Evolutionary conservation across 768 basidiomycete genomes (phyloP).

Genomic region (Pleurotus platypus): DNA sequence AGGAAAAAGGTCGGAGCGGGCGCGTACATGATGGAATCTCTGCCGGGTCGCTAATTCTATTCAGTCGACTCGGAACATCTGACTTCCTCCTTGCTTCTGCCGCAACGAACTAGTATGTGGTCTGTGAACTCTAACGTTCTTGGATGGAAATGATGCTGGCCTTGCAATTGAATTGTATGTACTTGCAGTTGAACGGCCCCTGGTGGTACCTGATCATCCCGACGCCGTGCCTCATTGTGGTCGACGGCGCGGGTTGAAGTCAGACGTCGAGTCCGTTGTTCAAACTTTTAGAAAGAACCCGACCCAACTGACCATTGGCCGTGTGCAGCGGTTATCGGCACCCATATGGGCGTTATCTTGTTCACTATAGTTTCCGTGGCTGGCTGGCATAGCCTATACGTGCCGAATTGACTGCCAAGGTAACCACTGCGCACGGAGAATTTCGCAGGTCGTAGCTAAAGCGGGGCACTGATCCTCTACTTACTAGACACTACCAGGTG

Average conservation of each 20-base stretch:
- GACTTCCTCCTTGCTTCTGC: neutral
- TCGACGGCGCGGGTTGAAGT: too few species aligned
- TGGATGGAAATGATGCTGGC: neutral
- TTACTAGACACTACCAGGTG: too few species aligned
- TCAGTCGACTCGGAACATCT: too few species aligned
- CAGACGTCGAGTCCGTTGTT: too few species aligned
- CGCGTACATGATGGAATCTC: too few species aligned
- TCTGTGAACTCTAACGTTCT: neutral
- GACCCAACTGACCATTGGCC: too few species aligned
- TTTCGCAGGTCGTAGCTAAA: neutral
- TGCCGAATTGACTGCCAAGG: neutral
- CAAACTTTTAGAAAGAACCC: too few species aligned
- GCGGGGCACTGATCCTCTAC: neutral
- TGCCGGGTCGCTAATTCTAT: too few species aligned
- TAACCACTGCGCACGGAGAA: neutral
- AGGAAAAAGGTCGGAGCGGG: neutral
- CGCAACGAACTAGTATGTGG: neutral
- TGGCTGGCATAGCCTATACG: too few species aligned
- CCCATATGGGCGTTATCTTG: too few species aligned
- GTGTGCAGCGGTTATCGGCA: too few species aligned
- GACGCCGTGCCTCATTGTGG: too few species aligned
- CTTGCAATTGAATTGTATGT: constrained; percentile 1
- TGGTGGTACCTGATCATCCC: neutral
- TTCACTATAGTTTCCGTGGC: neutral
- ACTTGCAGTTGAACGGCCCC: neutral